Conservation (phyloP, 106 monocot species). For the Iris macrosiphon region DNA sequence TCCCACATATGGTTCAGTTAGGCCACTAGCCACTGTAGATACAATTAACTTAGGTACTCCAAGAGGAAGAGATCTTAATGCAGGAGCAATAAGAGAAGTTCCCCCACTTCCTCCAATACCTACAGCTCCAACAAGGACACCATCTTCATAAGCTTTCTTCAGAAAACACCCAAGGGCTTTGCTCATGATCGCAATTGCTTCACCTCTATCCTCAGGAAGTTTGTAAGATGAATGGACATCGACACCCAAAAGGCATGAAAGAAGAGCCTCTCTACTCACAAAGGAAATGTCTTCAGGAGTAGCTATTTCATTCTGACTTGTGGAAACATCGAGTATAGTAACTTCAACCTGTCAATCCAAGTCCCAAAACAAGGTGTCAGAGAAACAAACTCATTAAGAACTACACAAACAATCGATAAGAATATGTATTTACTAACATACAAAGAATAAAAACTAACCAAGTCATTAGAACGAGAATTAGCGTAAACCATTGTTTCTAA, state of each 20-base stretch:
- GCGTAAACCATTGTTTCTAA: neutral
- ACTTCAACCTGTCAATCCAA: conserved; percentile 59
- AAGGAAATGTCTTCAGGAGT: conserved; percentile 28
- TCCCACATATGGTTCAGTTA: conserved; percentile 68
- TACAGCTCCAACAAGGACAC: conserved; percentile 47
- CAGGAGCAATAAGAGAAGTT: conserved; percentile 72
- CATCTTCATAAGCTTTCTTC: conserved; percentile 28
- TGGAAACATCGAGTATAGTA: conserved; percentile 73
- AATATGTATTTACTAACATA: too few relatives aligned
- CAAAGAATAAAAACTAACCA: too few relatives aligned
- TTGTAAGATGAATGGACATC: conserved; percentile 20
- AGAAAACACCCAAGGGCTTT: conserved; percentile 56
- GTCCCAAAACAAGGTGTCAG: conserved; percentile 7
- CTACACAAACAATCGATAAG: too few relatives aligned
- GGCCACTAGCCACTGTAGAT: conserved; percentile 91
- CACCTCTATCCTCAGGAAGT: conserved; percentile 73
- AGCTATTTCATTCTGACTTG: conserved; percentile 21
- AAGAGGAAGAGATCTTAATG: conserved; percentile 71
- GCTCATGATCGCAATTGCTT: conserved; percentile 62
- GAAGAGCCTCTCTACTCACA: conserved; percentile 46
- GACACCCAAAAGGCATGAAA: conserved; percentile 24
- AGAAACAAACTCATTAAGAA: neutral
- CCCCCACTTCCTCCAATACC: conserved; percentile 91
- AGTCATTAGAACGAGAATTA: neutral
- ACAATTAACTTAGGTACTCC: conserved; percentile 89